Evolutionary conservation across 495 filamentous ascomycete genomes (phyloP).

Genomic region (Podospora appendiculata): DNA sequence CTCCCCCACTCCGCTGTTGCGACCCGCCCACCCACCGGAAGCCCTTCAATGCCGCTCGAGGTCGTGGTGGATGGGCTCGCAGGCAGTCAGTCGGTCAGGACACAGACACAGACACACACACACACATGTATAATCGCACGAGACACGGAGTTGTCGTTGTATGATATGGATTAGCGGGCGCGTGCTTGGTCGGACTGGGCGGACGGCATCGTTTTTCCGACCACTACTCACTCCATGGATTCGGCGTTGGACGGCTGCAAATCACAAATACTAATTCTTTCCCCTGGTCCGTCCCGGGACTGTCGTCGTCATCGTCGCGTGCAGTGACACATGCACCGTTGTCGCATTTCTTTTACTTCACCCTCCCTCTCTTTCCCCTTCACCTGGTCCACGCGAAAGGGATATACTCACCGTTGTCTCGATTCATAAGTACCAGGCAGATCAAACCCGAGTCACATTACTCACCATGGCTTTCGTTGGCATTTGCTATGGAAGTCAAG

Average conservation of each 20-base stretch:
- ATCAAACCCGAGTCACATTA: slow-evolving; percentile 2
- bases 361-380: background rate
- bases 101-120: too few species aligned
- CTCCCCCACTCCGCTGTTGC: background rate
- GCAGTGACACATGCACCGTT: too few species aligned
- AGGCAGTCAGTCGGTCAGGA: too few species aligned
- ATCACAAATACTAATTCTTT: background rate
- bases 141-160: background rate
- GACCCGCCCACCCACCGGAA: background rate
- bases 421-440: background rate
- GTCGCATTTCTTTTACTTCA: too few species aligned
- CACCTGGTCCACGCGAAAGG: background rate
- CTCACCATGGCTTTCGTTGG: slow-evolving; percentile 8
- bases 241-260: background rate
- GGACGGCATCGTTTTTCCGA: background rate
- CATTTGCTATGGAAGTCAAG: slow-evolving; percentile 6
- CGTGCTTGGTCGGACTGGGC: background rate
- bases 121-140: background rate
- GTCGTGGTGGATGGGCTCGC: background rate
- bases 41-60: background rate
- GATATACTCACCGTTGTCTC: background rate
- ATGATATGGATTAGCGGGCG: background rate
- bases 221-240: background rate
- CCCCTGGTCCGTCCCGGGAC: too few species aligned
- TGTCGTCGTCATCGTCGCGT: too few species aligned